phyloP scores from a whole-genome alignment of 2,329 filamentous ascomycete genomes.

The Simplicillium aogashimaense region DNA sequence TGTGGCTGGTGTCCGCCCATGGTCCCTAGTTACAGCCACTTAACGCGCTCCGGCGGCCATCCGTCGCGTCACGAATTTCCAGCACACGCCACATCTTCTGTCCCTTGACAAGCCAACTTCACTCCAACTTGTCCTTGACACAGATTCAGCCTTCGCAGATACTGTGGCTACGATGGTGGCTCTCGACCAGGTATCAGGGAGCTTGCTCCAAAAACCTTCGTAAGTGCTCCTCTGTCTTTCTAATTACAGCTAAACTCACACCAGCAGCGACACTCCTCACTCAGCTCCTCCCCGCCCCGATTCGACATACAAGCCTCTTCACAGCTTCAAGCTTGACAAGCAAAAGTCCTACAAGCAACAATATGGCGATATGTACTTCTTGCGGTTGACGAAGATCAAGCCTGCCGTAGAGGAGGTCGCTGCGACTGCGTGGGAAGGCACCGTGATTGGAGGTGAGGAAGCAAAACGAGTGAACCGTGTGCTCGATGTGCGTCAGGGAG shows the following conservation, averaged over 20 bases:
- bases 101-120: neutral
- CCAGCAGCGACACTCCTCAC: conserved; percentile 21
- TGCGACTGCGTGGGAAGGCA: conserved; percentile 64
- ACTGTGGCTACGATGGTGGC: conserved; percentile 24
- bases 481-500: conserved; percentile 87
- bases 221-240: conserved; percentile 19
- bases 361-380: conserved; percentile 95
- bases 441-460: conserved; percentile 66
- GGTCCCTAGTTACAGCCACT: too few relatives aligned
- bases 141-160: too few relatives aligned
- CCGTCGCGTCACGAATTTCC: neutral
- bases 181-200: conserved; percentile 30
- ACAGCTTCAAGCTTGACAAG: conserved; percentile 64
- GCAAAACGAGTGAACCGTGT: conserved; percentile 76
- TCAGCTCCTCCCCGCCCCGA: conserved; percentile 39
- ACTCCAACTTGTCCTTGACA: too few relatives aligned
- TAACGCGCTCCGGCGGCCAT: too few relatives aligned
- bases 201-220: conserved; percentile 38
- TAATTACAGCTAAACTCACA: neutral
- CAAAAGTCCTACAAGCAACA: conserved; percentile 80
- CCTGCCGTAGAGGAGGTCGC: conserved; percentile 70
- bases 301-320: conserved; percentile 61
- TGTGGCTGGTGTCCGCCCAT: too few relatives aligned
- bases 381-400: conserved; percentile 81
- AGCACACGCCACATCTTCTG: neutral